Base-by-base conservation (phyloP, 441 rosid genomes). In the Arabidopsis hybrid region DNA sequence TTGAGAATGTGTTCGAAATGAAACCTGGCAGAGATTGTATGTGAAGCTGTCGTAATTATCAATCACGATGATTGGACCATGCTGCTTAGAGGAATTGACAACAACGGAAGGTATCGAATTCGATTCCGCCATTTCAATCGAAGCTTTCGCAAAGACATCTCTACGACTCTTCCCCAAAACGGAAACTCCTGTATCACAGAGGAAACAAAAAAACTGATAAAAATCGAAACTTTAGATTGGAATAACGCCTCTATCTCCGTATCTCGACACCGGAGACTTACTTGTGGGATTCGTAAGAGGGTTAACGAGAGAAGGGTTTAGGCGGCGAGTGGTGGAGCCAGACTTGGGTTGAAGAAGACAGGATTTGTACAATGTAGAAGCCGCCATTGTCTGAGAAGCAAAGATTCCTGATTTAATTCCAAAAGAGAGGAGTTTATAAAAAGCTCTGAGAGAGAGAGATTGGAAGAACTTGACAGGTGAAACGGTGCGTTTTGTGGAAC, bases 261-360 rank as follows among this genome's bases (percentile, higher is more conserved):
- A 10, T 47, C 5, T 21, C 26, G 26, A 21, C 26, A 21, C 26
- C 26, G 61, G 0, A 16, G 42, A 56, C 55, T 58, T 75, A 85
- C 93, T 79, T 63, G 84, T 71, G 6, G 85, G 74, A 13, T 50
- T 36, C 21, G 79, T 39, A 35, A 63, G 32, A 9, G 69, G 8
- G 6, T 78, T 67, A 21, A 56, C 10, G 52, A 35, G 71, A 66
- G 53, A 6, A 50, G 68, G 72, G 72, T 50, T 65, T 7, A 77
- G 50, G 18, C 66, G 21, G 36, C 72, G 65, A 52, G 59, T 45
- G 65, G 64, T 72, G 69, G 80, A 52, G 13, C 46, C 13, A 17
- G 73, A 72, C 46, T 72, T 72, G 32, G 73, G 47, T 77, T 72
- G 59, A 38, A 77, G 65, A 66, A 77, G 69, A 77, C 53, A 60